Evolutionary conservation across 331 rosid species (phyloP).

Genomic region (Acacia concinna): DNA sequence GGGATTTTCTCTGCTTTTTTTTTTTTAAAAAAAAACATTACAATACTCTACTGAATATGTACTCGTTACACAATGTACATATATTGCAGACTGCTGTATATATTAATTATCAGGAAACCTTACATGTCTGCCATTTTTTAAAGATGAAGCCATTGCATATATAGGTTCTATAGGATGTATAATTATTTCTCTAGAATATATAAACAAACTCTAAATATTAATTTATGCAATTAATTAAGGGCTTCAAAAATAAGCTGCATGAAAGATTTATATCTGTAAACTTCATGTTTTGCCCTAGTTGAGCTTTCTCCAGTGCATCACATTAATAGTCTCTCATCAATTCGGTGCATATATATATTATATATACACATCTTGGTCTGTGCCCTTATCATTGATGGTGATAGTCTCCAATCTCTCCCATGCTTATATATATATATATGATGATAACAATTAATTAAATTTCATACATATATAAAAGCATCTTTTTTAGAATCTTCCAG

Average conservation of each 20-base stretch:
- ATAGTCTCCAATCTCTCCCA: not conserved
- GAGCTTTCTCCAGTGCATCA: not conserved
- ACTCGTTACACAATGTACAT: not conserved
- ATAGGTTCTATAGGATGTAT: not conserved
- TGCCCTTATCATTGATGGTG: not conserved
- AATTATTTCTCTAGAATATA: not conserved
- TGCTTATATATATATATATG: not conserved
- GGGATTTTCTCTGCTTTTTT: not conserved
- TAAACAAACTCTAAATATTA: no score
- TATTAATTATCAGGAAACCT: not conserved
- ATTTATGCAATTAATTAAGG: not conserved
- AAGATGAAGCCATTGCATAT: not conserved
- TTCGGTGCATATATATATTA: not conserved
- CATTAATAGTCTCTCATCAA: not conserved
- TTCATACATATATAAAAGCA: not conserved
- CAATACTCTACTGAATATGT: no score
- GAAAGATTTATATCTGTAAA: not conserved
- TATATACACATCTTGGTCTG: not conserved
- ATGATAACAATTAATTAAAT: not conserved
- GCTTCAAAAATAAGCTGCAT: not conserved
- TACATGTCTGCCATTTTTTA: not conserved
- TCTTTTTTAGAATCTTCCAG: not conserved
- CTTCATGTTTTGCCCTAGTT: not conserved
- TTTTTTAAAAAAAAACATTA: no score
- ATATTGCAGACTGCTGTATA: not conserved